Evolutionary conservation across 495 filamentous ascomycete genomes (phyloP).

Genomic region (Usnea hakonensis): DNA sequence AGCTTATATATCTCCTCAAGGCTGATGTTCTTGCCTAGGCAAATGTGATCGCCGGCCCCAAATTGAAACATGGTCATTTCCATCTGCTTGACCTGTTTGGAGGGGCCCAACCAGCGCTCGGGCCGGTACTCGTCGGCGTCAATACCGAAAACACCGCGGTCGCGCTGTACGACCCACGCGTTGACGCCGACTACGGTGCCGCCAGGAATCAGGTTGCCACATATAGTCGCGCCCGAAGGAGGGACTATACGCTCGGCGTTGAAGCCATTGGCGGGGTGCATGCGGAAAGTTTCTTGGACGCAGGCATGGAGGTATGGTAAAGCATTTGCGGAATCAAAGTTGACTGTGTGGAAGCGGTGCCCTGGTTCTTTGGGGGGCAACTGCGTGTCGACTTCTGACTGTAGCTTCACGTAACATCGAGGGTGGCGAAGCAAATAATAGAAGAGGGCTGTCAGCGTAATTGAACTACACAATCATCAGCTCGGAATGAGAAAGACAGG

Average conservation of each 20-base stretch:
- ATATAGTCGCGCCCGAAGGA: slow-evolving; percentile 25
- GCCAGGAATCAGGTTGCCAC: slow-evolving; percentile 41
- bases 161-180: slow-evolving; percentile 55
- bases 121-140: slow-evolving; percentile 50
- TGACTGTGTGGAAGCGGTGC: slow-evolving; percentile 41
- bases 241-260: slow-evolving; percentile 44
- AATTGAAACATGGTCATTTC: slow-evolving; percentile 55
- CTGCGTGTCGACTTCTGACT: slow-evolving; percentile 47
- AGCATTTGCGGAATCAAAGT: slow-evolving; percentile 46
- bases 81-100: slow-evolving; percentile 45
- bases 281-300: slow-evolving; percentile 57
- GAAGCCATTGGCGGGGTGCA: slow-evolving; percentile 52
- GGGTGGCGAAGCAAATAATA: slow-evolving; percentile 56
- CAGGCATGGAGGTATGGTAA: slow-evolving; percentile 55
- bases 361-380: slow-evolving; percentile 26
- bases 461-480: slow-evolving; percentile 34
- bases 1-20: slow-evolving; percentile 49
- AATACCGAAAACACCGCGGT: slow-evolving; percentile 49
- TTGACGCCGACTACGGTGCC: slow-evolving; percentile 56
- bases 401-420: slow-evolving; percentile 34
- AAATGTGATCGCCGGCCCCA: slow-evolving; percentile 50
- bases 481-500: neutral
- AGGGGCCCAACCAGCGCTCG: slow-evolving; percentile 49
- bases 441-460: slow-evolving; percentile 52
- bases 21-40: slow-evolving; percentile 55